Percentiles rank a stretch among this genome's conserved stretches.
These are phyloP conservation scores for Acorus gramineus DNA, from an alignment of 106 monocot genomes.

Conservation along the genomic window DNA sequence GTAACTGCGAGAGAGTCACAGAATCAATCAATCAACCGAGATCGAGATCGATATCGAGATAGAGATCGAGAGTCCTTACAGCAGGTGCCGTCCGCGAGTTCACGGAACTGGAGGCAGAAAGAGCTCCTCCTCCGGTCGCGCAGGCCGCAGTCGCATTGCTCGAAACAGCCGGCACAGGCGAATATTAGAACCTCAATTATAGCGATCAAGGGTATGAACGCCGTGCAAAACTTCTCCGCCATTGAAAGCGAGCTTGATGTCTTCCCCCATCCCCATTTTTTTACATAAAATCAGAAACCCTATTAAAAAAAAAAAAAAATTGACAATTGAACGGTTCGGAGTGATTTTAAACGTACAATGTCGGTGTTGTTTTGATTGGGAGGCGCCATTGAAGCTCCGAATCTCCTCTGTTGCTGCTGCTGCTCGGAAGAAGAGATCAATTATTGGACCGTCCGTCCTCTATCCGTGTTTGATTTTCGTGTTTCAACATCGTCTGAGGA, in stretches of 20 bases:
- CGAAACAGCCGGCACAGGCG: conserved; percentile 49
- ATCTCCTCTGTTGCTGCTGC: too few relatives aligned
- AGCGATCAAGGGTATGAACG: conserved; percentile 42
- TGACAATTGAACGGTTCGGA: too few relatives aligned
- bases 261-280: too few relatives aligned
- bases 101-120: conserved; percentile 1
- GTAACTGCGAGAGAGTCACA: conserved; percentile 26
- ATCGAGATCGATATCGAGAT: background rate
- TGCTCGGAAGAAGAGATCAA: too few relatives aligned
- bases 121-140: background rate
- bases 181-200: conserved; percentile 42
- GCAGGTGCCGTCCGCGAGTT: conserved; percentile 34
- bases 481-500: too few relatives aligned
- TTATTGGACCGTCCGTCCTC: too few relatives aligned
- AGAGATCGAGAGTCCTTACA: conserved; percentile 8
- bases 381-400: too few relatives aligned
- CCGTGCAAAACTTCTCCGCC: conserved; percentile 42
- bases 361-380: too few relatives aligned
- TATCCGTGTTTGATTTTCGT: too few relatives aligned
- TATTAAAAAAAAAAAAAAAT: too few relatives aligned
- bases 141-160: background rate
- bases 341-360: too few relatives aligned
- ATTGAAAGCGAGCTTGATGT: conserved; percentile 11
- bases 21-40: background rate
- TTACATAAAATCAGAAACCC: too few relatives aligned